Percentiles rank a stretch among this genome's conserved stretches.
These are phyloP conservation scores for Solanum ossicruentum DNA, from an alignment of 257 asterid species.

Conservation along the genomic window DNA sequence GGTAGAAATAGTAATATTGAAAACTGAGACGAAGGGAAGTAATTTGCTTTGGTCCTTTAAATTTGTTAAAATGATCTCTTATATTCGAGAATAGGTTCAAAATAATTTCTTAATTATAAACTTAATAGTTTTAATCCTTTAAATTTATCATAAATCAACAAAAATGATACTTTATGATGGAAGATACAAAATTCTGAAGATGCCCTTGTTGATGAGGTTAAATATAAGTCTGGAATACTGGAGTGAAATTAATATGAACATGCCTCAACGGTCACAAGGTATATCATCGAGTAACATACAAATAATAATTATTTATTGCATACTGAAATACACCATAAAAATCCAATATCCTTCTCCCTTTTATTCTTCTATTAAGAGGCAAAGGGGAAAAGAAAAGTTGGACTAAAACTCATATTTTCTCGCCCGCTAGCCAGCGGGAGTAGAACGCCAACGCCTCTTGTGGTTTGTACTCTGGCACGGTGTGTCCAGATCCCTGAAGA, in stretches of 20 bases:
- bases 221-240: no score
- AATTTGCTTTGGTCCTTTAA: no score
- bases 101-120: no score
- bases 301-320: background rate
- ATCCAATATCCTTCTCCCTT: background rate
- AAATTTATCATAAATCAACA: no score
- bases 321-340: background rate
- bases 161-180: no score
- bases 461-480: conserved; percentile 94
- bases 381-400: background rate
- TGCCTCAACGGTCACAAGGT: background rate
- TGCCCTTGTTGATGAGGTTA: no score
- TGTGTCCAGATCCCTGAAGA: conserved; percentile 83
- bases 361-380: background rate
- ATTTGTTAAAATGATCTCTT: no score
- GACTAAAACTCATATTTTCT: conserved; percentile 22
- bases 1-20: no score
- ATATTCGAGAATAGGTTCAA: no score
- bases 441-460: conserved; percentile 68
- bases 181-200: no score
- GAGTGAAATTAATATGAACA: background rate
- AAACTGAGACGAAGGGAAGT: no score
- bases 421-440: conserved; percentile 54
- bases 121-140: no score
- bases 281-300: background rate